phyloP scores from a whole-genome alignment of 148 eudicot species.

The Tetragonia tetragonoides region DNA sequence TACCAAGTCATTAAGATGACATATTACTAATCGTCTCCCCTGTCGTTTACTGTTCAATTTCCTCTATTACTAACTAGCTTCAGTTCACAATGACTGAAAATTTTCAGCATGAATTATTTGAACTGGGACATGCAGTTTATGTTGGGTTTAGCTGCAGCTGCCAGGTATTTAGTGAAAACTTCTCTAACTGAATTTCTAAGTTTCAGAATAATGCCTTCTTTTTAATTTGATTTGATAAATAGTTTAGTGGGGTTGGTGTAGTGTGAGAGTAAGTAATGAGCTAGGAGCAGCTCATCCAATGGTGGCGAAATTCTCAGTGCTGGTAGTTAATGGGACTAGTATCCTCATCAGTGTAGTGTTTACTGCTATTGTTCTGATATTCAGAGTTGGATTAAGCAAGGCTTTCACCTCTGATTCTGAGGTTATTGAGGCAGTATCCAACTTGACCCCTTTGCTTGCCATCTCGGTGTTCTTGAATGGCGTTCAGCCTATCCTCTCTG shows the following conservation, averaged over 20 bases:
- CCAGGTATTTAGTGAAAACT: conserved; percentile 34
- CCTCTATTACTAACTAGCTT: neutral
- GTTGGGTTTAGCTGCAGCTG: conserved; percentile 55
- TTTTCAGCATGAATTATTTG: conserved; percentile 52
- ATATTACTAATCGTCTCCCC: neutral
- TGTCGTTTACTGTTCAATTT: neutral
- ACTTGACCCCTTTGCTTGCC: conserved; percentile 50
- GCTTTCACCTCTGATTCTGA: conserved; percentile 47
- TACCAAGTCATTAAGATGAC: neutral
- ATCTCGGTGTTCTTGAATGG: conserved; percentile 56
- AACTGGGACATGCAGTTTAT: conserved; percentile 66
- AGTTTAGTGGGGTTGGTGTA: conserved; percentile 11
- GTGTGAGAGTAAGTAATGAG: conserved; percentile 55
- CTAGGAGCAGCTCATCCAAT: conserved; percentile 55
- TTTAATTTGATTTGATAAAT: neutral
- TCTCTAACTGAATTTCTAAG: neutral
- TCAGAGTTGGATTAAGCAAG: conserved; percentile 41
- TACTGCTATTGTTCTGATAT: conserved; percentile 37
- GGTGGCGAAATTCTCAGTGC: conserved; percentile 50
- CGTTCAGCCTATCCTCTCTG: conserved; percentile 55
- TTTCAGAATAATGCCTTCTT: no score
- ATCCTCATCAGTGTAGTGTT: conserved; percentile 43
- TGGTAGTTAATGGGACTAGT: conserved; percentile 47
- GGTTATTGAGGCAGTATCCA: conserved; percentile 43
- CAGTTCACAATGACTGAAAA: conserved; percentile 3